phyloP scores from a whole-genome alignment of 2,329 filamentous ascomycete genomes.

The Diaporthe batatas region DNA sequence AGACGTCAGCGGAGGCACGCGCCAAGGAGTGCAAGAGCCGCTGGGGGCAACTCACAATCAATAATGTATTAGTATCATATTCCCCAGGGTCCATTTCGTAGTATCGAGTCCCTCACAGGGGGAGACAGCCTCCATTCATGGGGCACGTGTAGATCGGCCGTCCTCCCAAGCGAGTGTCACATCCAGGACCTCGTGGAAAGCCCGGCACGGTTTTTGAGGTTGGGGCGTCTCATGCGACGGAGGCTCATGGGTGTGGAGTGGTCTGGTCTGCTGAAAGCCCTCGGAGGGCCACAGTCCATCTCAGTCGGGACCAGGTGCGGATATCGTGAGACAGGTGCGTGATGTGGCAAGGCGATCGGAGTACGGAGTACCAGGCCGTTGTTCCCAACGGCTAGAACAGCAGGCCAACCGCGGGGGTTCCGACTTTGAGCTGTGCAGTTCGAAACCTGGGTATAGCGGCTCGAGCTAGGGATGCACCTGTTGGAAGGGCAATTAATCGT shows the following conservation, averaged over 20 bases:
- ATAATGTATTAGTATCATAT: constrained; percentile 72
- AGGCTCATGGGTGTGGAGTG: constrained; percentile 31
- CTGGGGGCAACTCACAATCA: constrained; percentile 61
- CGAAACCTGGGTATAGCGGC: not conserved
- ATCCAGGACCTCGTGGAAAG: constrained; percentile 33
- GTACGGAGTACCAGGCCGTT: not conserved
- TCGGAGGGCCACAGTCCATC: constrained; percentile 41
- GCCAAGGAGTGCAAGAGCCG: constrained; percentile 1
- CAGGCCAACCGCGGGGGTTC: constrained; percentile 23
- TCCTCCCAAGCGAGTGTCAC: constrained; percentile 35
- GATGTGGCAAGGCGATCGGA: not conserved
- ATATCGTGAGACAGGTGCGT: constrained; percentile 34
- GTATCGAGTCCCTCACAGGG: constrained; percentile 43
- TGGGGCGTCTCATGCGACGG: not conserved
- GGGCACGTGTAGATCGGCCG: constrained; percentile 40
- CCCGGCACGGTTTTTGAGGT: constrained; percentile 23
- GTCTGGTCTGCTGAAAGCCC: constrained; percentile 32
- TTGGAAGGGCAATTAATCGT: constrained; percentile 1
- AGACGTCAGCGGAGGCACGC: constrained; percentile 41
- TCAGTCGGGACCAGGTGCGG: constrained; percentile 24
- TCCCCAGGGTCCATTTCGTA: constrained; percentile 73
- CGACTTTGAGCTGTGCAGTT: constrained; percentile 9
- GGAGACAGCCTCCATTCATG: constrained; percentile 42
- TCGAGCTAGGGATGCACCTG: constrained; percentile 18
- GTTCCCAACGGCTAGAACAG: constrained; percentile 25